These are phyloP conservation scores for Phytophthora sansomeana DNA, from an alignment of 352 stramenopile species.

Conservation along the genomic window DNA sequence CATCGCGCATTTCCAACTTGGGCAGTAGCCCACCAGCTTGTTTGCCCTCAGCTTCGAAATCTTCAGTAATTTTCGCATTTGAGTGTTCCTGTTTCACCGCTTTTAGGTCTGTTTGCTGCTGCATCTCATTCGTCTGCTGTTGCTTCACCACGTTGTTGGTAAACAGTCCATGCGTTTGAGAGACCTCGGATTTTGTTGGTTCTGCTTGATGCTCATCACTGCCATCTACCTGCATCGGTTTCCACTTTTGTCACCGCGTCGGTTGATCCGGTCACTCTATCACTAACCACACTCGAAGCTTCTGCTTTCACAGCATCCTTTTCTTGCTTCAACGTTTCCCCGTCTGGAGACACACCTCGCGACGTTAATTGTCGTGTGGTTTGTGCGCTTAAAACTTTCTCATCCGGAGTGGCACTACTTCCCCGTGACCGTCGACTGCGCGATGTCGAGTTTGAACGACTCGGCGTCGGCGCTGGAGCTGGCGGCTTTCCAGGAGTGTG, in stretches of 20 bases:
- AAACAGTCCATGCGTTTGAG: neutral
- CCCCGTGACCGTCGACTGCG: conserved; percentile 24
- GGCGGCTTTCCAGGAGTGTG: conserved; percentile 10
- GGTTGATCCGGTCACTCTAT: neutral
- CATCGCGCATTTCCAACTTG: neutral
- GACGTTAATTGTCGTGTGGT: neutral
- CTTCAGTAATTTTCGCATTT: neutral
- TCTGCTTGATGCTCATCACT: neutral
- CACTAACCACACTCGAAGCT: neutral
- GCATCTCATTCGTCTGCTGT: neutral
- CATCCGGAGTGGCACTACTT: conserved; percentile 7
- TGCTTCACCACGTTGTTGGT: neutral
- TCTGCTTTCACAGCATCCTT: neutral
- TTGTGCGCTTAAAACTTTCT: neutral
- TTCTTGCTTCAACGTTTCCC: neutral
- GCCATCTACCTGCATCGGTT: conserved; percentile 17
- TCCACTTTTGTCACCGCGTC: neutral
- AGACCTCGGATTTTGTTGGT: neutral
- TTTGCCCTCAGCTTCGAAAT: neutral
- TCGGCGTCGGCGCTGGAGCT: conserved; percentile 3
- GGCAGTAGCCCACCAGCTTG: neutral
- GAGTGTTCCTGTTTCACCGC: neutral
- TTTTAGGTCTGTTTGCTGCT: neutral
- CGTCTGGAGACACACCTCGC: neutral
- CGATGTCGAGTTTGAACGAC: conserved; percentile 18